Conservation (phyloP, 306 rosid genomes). For the Leucaena leucocephala region DNA sequence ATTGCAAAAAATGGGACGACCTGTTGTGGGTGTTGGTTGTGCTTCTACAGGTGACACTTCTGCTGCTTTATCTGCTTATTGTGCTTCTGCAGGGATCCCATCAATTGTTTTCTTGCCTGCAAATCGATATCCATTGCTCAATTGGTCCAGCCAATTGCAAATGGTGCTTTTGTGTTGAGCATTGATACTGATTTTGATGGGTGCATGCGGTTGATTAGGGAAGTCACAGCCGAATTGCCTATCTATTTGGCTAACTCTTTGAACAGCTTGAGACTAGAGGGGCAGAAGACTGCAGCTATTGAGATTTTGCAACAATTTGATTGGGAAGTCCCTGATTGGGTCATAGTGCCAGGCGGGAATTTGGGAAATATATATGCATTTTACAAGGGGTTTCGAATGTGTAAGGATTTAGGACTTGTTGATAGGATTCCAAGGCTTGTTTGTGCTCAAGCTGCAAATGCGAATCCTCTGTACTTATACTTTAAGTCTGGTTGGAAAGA, state of each 20-base stretch:
- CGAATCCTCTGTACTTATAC: conserved; percentile 69
- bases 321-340: conserved; percentile 94
- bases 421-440: conserved; percentile 85
- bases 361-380: conserved; percentile 87
- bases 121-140: conserved; percentile 71
- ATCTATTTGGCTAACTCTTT: conserved; percentile 74
- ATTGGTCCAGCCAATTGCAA: conserved; percentile 86
- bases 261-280: conserved; percentile 79
- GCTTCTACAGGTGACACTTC: conserved; percentile 88
- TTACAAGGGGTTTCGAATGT: conserved; percentile 82
- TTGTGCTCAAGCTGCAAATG: conserved; percentile 93
- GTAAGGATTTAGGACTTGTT: conserved; percentile 77
- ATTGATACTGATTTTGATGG: conserved; percentile 90
- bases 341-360: conserved; percentile 79
- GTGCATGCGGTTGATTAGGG: conserved; percentile 75
- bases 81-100: conserved; percentile 77
- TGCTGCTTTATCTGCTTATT: conserved; percentile 76
- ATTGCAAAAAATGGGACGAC: conserved; percentile 63
- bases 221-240: conserved; percentile 73
- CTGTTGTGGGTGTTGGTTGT: conserved; percentile 80
- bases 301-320: conserved; percentile 89
- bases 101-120: conserved; percentile 77
- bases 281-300: conserved; percentile 82
- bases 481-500: conserved; percentile 79
- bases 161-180: conserved; percentile 80